phyloP scores from a whole-genome alignment of 2,329 filamentous ascomycete genomes.

The Rhinocladiella mackenziei region DNA sequence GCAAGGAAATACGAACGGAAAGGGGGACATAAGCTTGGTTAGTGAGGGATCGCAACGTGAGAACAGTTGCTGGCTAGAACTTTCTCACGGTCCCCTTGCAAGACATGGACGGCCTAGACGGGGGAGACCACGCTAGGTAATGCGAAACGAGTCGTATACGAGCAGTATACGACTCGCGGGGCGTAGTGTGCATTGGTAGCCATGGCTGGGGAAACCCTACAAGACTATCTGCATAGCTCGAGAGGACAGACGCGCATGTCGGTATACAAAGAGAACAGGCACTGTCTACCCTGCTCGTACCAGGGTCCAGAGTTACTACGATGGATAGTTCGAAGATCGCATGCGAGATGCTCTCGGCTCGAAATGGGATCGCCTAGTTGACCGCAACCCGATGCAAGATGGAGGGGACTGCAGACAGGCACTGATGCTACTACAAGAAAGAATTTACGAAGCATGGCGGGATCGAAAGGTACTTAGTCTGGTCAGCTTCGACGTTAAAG shows the following conservation, averaged over 20 bases:
- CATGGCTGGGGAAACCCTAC: constrained; percentile 2
- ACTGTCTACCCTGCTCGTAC: constrained; percentile 3
- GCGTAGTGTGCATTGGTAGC: constrained; percentile 4
- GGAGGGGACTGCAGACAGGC: background rate
- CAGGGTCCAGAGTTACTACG: background rate
- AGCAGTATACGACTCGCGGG: constrained; percentile 4
- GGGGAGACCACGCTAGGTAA: constrained; percentile 6
- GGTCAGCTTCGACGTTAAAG: too few relatives aligned
- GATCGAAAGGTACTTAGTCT: too few relatives aligned
- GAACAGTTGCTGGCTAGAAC: constrained; percentile 2
- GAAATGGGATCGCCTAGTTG: background rate
- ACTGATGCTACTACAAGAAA: too few relatives aligned
- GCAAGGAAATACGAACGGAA: constrained; percentile 6
- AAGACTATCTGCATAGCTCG: constrained; percentile 5
- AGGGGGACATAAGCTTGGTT: constrained; percentile 9
- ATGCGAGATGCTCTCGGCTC: constrained; percentile 4
- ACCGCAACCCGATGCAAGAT: constrained; percentile 4
- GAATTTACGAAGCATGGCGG: too few relatives aligned
- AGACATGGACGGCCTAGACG: constrained; percentile 10
- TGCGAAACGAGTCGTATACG: constrained; percentile 5
- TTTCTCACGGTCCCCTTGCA: constrained; percentile 1
- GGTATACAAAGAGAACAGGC: constrained; percentile 4
- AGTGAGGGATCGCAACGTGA: constrained; percentile 4
- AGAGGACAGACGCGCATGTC: constrained; percentile 5
- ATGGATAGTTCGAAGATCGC: constrained; percentile 1